Base-by-base conservation (phyloP, 768 basidiomycete genomes). In the Russula griseocarnosa region DNA sequence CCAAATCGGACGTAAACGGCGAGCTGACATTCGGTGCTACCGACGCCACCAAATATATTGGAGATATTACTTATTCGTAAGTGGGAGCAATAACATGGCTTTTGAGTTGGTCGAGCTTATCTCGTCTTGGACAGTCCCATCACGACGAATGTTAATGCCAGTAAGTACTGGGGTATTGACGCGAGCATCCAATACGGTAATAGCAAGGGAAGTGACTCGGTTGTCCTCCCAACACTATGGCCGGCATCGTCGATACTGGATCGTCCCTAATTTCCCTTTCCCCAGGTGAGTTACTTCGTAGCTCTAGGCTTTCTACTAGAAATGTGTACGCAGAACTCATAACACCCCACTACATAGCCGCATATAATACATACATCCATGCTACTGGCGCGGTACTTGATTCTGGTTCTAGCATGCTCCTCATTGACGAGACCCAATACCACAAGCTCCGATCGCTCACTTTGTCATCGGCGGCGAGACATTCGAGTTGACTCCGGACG, bases 401-500 rank as follows among this genome's bases (percentile, higher is more conserved):
- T n/a, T n/a, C n/a, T n/a, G n/a, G n/a, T n/a, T n/a, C n/a, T n/a
- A n/a, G n/a, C 65, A 50, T 76, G 36, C 72, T 77, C 44, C 62
- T 66, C 42, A 53, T 76, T 56, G 40, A 63, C 11, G 58, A 69
- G 16, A n/a, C n/a, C n/a, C 70, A 76, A 61, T 73, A 71, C 59
- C 53, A 46, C 58, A 73, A 67, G 28, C 74, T 77, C 24, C 63
- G 72, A 66, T 69, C 66, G 65, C 68, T 77, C 58, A 70, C 73
- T 76, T 76, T 68, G 68, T 63, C 49, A 72, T 74, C 44, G 72
- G 71, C 51, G 71, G 71, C 58, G 70, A 70, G 10, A 57, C 75
- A n/a, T 81, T 76, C 61, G 68, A 72, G 38, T 68, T 82, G 55
- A 80, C 76, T 0, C 75, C 79, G 44, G 78, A 82, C 63, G 79